Base-by-base conservation (phyloP, 2,329 filamentous ascomycete genomes). In the Microthyrium microscopicum region DNA sequence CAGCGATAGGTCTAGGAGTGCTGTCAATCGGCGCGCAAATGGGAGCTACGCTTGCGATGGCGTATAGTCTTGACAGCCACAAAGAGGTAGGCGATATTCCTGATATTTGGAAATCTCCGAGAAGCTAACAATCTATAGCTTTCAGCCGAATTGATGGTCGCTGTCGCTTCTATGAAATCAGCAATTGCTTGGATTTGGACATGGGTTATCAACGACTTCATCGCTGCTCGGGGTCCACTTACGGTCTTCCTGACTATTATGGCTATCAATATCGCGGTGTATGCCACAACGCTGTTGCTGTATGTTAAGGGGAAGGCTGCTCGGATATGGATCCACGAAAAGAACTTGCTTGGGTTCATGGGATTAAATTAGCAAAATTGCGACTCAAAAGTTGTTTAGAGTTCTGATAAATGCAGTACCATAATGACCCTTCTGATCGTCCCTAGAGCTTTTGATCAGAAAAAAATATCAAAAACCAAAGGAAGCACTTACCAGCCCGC, bases 1-100 rank as follows among this genome's bases (percentile, higher is more conserved):
- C 63, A 30, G 61, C 62, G 42, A 56, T 62, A 33, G 58, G 56
- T 3, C 62, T 62, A 34, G 60, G 60, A 12, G 56, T 64, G 11
- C 16, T 35, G 13, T 35, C 25, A 4, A 43, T 43, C 4, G 47
- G 48, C 7, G 41, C 39, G 12, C 48, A 51, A 34, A 51, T 47
- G 46, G 45, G 46, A 4, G 43, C 46, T 2, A 49, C 46, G 4
- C 35, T 44, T 15, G 43, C 42, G 8, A 48, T 47, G 39, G 40
- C 39, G 6, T 46, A 48, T 21, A 33, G 41, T 3, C 30, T 49
- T 16, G 44, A 47, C 35, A 46, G 45, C 32, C 46, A 49, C 31
- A 41, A 45, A 21, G 35, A 37, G 16, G 30, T 37, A 24, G 28
- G 30, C 29, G 15, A 16, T n/a, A n/a, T n/a, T n/a, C n/a, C n/a